Conservation (phyloP, 2,329 filamentous ascomycete species). For the Chrysosporium queenslandicum region DNA sequence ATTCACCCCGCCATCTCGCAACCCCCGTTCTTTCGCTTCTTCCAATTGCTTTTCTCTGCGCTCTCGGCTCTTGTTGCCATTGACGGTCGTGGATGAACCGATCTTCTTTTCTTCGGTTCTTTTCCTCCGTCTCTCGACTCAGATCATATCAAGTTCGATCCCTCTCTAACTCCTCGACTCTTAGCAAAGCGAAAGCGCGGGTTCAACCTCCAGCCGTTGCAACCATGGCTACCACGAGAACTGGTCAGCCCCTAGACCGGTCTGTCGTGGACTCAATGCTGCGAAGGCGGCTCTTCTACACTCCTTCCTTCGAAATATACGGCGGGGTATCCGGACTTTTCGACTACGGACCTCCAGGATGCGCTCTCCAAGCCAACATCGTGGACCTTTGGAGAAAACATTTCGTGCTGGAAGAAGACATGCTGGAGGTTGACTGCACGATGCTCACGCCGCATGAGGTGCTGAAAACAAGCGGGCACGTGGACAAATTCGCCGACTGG, state of each 20-base stretch:
- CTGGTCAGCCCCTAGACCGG: constrained; percentile 82
- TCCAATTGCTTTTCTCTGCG: neutral
- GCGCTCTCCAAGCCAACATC: constrained; percentile 76
- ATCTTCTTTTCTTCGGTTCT: constrained; percentile 28
- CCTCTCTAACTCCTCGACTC: constrained; percentile 35
- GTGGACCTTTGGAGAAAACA: constrained; percentile 86
- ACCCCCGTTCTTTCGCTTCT: neutral
- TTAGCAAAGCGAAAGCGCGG: constrained; percentile 22
- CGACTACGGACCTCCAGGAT: constrained; percentile 86
- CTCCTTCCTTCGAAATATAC: constrained; percentile 92
- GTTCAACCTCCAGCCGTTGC: constrained; percentile 26
- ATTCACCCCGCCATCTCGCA: neutral
- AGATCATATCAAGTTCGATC: constrained; percentile 27
- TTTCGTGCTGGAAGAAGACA: constrained; percentile 86
- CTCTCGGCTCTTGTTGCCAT: neutral
- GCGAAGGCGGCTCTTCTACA: constrained; percentile 84
- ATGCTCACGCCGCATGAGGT: constrained; percentile 89
- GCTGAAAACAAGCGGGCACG: constrained; percentile 90
- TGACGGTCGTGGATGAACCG: constrained; percentile 31
- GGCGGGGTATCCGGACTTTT: constrained; percentile 72
- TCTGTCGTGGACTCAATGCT: constrained; percentile 72
- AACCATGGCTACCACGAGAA: constrained; percentile 62
- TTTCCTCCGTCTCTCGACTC: constrained; percentile 27
- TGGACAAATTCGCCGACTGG: constrained; percentile 97
- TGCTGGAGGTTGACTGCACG: constrained; percentile 90